Conservation (phyloP, 2,329 filamentous ascomycete genomes). For the Fusarium verrucosum region DNA sequence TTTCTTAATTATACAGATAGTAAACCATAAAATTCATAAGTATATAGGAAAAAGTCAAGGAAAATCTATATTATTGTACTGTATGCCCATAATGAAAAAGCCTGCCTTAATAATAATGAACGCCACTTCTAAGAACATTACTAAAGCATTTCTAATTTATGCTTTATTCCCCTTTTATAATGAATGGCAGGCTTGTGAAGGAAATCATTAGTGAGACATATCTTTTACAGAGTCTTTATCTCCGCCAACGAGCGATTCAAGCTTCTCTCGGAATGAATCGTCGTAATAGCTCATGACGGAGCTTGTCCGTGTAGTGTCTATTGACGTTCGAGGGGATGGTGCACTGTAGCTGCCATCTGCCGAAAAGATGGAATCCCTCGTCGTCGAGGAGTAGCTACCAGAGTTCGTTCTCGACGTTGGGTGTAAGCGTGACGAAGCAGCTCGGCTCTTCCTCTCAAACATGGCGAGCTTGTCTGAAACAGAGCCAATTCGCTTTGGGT, state of each 20-base stretch:
- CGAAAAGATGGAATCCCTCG: constrained; percentile 16
- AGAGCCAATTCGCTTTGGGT: constrained; percentile 19
- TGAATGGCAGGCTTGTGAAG: neutral
- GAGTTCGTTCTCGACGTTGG: constrained; percentile 5
- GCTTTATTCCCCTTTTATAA: neutral
- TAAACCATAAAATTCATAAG: neutral
- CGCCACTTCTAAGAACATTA: neutral
- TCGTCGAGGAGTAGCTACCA: neutral
- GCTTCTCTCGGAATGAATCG: constrained; percentile 26
- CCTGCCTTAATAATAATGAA: neutral
- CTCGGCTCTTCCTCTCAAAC: constrained; percentile 21
- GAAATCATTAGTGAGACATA: neutral
- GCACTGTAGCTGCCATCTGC: constrained; percentile 2
- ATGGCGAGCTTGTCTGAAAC: constrained; percentile 28
- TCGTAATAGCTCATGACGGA: constrained; percentile 30
- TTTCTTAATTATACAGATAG: too few relatives aligned
- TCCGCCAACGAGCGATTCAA: constrained; percentile 20
- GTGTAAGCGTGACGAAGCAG: neutral
- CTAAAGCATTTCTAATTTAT: neutral
- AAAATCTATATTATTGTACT: neutral
- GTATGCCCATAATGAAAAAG: neutral
- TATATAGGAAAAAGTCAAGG: neutral
- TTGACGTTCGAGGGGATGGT: constrained; percentile 12
- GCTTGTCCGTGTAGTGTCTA: constrained; percentile 17
- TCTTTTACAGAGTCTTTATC: neutral